phyloP scores from a whole-genome alignment of 169 alveolate genomes.

The Theileria orientalis region DNA sequence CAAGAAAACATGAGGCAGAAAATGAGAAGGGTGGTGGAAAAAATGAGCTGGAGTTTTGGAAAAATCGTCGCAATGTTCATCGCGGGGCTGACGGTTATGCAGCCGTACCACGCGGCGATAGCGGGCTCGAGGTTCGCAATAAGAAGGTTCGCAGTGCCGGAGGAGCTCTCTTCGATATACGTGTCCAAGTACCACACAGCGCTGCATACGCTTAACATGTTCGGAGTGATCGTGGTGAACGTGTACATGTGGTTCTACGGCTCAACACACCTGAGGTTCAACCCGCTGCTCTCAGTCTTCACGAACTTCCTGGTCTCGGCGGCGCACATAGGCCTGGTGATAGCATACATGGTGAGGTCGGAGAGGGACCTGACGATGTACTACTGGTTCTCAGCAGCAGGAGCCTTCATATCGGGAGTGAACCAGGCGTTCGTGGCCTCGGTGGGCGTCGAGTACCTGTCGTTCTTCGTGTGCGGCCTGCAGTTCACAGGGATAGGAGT shows the following conservation, averaged over 20 bases:
- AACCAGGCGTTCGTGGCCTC: conserved; percentile 10
- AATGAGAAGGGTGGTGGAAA: background rate
- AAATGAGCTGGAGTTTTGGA: no score
- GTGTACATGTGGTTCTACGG: conserved; percentile 19
- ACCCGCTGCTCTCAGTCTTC: conserved; percentile 8
- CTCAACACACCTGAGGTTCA: background rate
- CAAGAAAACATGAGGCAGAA: background rate
- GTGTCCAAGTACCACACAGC: conserved; percentile 25
- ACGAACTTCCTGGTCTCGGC: background rate
- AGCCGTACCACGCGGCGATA: conserved; percentile 12
- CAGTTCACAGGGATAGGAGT: conserved; percentile 32
- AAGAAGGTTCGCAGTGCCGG: conserved; percentile 22
- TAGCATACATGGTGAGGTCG: conserved; percentile 13
- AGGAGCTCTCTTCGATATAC: background rate
- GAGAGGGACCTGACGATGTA: conserved; percentile 15
- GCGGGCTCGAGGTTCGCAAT: conserved; percentile 29
- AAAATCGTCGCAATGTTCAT: conserved; percentile 33
- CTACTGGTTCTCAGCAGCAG: conserved; percentile 13
- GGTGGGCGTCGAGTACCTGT: conserved; percentile 19
- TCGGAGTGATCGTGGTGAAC: conserved; percentile 1
- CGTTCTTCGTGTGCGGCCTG: conserved; percentile 18
- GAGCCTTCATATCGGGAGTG: conserved; percentile 6
- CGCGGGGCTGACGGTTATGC: conserved; percentile 28
- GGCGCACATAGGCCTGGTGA: background rate
- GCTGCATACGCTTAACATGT: conserved; percentile 15